Percentiles rank a stretch among this genome's conserved stretches.
phyloP scores from a whole-genome alignment of 345 rosid genomes.

The Euphorbia pulcherrima region DNA sequence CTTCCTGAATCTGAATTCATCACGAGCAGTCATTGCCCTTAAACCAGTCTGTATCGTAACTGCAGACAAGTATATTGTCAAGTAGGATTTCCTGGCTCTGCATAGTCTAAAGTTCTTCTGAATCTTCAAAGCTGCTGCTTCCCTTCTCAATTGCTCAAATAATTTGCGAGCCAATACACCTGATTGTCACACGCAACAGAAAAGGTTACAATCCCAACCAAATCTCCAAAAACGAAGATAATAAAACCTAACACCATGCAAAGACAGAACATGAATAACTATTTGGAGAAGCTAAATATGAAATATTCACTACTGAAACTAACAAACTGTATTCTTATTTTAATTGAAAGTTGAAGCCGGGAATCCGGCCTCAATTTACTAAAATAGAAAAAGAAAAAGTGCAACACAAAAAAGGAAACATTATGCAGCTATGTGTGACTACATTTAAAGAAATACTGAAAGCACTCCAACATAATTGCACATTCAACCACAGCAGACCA shows the following conservation, averaged over 20 bases:
- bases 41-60: constrained; percentile 74
- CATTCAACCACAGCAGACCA: not conserved
- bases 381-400: no score
- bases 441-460: not conserved
- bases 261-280: no score
- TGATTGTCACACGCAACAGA: constrained; percentile 25
- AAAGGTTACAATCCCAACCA: constrained; percentile 18
- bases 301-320: not conserved
- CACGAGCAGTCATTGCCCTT: constrained; percentile 91
- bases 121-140: constrained; percentile 86
- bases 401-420: no score
- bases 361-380: no score
- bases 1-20: constrained; percentile 87
- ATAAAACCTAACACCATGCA: not conserved
- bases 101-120: constrained; percentile 75
- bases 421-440: not conserved
- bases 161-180: constrained; percentile 82
- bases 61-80: constrained; percentile 49
- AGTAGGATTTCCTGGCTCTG: constrained; percentile 62
- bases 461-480: not conserved
- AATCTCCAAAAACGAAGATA: constrained; percentile 3
- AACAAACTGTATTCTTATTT: no score
- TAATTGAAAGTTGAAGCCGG: no score
- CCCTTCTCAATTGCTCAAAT: constrained; percentile 71
- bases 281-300: not conserved